Percentiles rank a stretch among this genome's conserved stretches.
Conservation (phyloP, 495 filamentous ascomycete species). For the Lindgomyces ingoldianus region DNA sequence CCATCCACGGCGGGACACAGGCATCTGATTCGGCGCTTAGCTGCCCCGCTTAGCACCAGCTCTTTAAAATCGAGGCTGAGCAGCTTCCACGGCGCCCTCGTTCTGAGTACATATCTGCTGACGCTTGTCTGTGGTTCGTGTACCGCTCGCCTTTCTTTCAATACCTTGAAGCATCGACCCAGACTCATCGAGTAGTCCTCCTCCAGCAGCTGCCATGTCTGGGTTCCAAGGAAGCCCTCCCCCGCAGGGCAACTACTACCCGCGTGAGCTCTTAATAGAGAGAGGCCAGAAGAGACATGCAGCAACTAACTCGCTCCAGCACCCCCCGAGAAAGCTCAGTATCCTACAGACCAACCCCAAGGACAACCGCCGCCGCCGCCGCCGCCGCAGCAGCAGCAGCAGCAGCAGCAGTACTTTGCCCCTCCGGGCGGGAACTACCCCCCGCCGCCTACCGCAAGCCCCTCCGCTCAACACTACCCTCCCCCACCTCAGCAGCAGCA, state of each 20-base stretch:
- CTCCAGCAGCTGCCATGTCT: constrained; percentile 14
- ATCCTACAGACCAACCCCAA: constrained; percentile 9
- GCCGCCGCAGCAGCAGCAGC: constrained; percentile 20
- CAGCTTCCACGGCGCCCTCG: constrained; percentile 11
- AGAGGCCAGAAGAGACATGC: neutral
- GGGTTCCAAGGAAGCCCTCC: constrained; percentile 32
- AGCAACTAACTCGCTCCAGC: constrained; percentile 32
- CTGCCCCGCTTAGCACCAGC: constrained; percentile 27
- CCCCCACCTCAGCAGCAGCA: constrained; percentile 31
- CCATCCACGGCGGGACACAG: neutral
- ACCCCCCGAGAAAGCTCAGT: constrained; percentile 32
- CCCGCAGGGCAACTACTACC: constrained; percentile 41
- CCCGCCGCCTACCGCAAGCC: constrained; percentile 35
- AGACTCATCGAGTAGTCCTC: too few relatives aligned
- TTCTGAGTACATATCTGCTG: constrained; percentile 13
- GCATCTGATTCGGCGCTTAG: constrained; percentile 29
- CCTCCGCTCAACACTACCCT: constrained; percentile 24
- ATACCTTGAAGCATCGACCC: too few relatives aligned
- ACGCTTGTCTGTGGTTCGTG: neutral
- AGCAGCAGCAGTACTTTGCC: constrained; percentile 33
- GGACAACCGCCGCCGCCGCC: too few relatives aligned
- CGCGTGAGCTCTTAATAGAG: constrained; percentile 38
- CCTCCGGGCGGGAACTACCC: constrained; percentile 34
- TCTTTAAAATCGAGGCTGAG: constrained; percentile 30
- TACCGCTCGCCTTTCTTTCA: neutral